These are phyloP conservation scores for Creolimax fragrantissima DNA, from an alignment of 78 protist genomes.

Conservation along the genomic window DNA sequence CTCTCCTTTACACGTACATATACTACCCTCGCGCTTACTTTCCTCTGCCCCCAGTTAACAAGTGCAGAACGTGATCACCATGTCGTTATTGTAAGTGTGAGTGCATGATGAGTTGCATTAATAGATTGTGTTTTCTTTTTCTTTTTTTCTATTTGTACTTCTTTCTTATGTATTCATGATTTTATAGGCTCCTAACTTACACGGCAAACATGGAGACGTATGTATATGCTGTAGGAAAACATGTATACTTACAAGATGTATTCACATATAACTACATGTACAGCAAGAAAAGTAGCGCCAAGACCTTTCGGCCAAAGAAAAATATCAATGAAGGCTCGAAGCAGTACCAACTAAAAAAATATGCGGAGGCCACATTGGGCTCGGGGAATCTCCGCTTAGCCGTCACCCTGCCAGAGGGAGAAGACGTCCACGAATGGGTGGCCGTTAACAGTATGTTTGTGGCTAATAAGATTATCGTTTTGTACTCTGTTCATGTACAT, in stretches of 20 bases:
- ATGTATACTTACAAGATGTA: not conserved
- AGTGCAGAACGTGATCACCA: too few relatives aligned
- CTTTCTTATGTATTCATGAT: too few relatives aligned
- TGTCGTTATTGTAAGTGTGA: too few relatives aligned
- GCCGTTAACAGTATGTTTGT: constrained; percentile 79
- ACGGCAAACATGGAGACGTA: not conserved
- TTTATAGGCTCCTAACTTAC: too few relatives aligned
- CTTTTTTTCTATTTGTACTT: too few relatives aligned
- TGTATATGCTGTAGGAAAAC: not conserved
- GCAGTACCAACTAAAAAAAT: constrained; percentile 32
- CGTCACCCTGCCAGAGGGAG: constrained; percentile 89
- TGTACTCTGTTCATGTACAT: too few relatives aligned
- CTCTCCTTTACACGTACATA: too few relatives aligned
- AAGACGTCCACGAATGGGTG: constrained; percentile 91
- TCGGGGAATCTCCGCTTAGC: constrained; percentile 50
- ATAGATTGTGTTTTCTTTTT: too few relatives aligned
- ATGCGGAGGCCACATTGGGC: constrained; percentile 46
- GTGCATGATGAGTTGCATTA: too few relatives aligned
- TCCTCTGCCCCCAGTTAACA: too few relatives aligned
- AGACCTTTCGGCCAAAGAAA: constrained; percentile 19
- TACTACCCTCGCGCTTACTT: too few relatives aligned
- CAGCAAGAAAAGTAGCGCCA: not conserved
- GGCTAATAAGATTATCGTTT: not conserved
- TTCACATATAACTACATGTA: not conserved
- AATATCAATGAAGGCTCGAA: constrained; percentile 7